Conservation (phyloP, 768 basidiomycete genomes). For the Pisolithus orientalis region DNA sequence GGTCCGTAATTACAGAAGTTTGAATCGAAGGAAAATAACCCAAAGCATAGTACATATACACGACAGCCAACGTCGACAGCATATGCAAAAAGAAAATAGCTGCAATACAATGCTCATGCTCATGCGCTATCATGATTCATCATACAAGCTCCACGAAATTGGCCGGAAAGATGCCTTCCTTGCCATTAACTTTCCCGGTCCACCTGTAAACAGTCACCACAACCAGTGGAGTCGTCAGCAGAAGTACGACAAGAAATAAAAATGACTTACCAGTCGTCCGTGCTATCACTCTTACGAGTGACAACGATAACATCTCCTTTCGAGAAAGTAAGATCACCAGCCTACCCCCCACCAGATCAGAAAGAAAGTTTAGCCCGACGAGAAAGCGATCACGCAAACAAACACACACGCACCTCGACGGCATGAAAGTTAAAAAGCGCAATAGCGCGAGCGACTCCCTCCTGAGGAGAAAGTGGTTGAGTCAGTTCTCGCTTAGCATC, state of each 20-base stretch:
- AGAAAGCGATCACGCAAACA: not conserved
- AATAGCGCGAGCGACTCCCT: constrained; percentile 67
- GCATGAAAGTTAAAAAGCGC: constrained; percentile 71
- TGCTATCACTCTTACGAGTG: constrained; percentile 62
- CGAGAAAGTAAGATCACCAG: constrained; percentile 67
- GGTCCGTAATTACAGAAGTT: too few relatives aligned
- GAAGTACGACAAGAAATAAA: not conserved
- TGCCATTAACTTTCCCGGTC: constrained; percentile 59
- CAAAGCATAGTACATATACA: too few relatives aligned
- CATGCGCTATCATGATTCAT: not conserved
- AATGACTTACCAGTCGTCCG: constrained; percentile 61
- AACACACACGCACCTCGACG: constrained; percentile 46
- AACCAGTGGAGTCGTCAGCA: not conserved
- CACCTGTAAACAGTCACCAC: constrained; percentile 43
- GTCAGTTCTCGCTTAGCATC: constrained; percentile 44
- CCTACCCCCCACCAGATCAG: constrained; percentile 28
- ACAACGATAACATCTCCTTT: constrained; percentile 73
- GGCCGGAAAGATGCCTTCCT: constrained; percentile 72
- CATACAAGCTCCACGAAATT: constrained; percentile 69
- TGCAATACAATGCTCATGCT: too few relatives aligned
- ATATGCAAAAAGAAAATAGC: too few relatives aligned
- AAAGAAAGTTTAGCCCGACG: constrained; percentile 1
- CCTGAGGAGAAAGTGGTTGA: constrained; percentile 42
- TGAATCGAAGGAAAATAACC: too few relatives aligned
- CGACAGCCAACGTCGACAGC: too few relatives aligned